Evolutionary conservation across 192 early-diverging fungal genomes (phyloP).

Genomic region (Powellomyces hirtus): DNA sequence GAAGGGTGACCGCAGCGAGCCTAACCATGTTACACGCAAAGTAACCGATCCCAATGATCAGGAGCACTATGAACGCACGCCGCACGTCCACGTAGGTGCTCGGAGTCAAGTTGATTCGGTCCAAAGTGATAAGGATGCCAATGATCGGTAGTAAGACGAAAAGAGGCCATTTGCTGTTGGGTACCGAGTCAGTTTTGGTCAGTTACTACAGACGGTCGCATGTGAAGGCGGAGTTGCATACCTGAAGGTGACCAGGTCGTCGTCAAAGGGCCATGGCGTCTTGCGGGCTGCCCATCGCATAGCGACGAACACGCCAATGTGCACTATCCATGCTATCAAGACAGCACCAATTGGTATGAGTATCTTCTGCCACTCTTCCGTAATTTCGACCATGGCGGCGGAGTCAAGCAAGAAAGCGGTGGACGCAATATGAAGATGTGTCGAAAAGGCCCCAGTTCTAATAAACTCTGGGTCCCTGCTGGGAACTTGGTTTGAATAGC

Average conservation of each 20-base stretch:
- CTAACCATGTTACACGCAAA: conserved; percentile 15
- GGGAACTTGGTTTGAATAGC: no score
- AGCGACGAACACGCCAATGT: conserved; percentile 7
- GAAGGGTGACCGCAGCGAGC: conserved; percentile 4
- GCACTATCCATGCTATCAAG: conserved; percentile 19
- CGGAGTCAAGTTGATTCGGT: background rate
- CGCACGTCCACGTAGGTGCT: background rate
- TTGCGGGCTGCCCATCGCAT: conserved; percentile 14
- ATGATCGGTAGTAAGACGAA: conserved; percentile 23
- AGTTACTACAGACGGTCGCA: no score
- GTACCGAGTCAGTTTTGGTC: background rate
- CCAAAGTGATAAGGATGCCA: conserved; percentile 17
- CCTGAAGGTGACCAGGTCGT: conserved; percentile 20
- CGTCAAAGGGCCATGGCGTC: conserved; percentile 29
- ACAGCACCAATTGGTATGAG: conserved; percentile 20
- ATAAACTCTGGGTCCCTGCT: no score
- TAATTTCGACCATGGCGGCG: background rate
- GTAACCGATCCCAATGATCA: conserved; percentile 15
- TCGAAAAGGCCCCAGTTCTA: no score
- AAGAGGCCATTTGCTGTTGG: conserved; percentile 14
- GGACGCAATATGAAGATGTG: no score
- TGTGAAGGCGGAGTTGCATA: background rate
- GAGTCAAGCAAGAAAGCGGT: no score
- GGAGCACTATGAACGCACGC: conserved; percentile 14
- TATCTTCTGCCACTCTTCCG: conserved; percentile 4